Percentiles rank a stretch among this genome's conserved stretches.
Evolutionary conservation across 345 rosid genomes (phyloP).

Genomic region (Ceriops decandra): DNA sequence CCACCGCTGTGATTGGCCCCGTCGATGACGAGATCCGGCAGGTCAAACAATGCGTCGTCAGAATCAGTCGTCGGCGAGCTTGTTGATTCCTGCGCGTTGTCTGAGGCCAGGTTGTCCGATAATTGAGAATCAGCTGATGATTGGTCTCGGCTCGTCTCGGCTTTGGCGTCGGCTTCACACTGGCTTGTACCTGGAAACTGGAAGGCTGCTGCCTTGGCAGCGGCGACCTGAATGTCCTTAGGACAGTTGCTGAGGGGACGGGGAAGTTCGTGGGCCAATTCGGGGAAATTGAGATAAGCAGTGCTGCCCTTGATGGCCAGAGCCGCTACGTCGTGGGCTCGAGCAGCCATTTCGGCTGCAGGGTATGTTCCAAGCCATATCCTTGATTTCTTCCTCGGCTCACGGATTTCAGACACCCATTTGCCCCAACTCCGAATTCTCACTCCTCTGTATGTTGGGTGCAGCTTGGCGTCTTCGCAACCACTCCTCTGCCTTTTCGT

Average conservation of each 20-base stretch:
- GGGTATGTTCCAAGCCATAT: conserved; percentile 81
- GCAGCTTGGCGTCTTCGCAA: conserved; percentile 23
- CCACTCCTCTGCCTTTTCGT: conserved; percentile 30
- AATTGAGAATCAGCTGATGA: conserved; percentile 12
- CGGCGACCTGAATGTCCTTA: conserved; percentile 58
- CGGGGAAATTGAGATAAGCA: conserved; percentile 64
- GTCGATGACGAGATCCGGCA: conserved; percentile 70
- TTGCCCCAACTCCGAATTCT: conserved; percentile 82
- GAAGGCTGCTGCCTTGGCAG: conserved; percentile 36
- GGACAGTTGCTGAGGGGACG: conserved; percentile 48
- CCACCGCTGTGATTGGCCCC: conserved; percentile 35
- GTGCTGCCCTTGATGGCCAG: conserved; percentile 66
- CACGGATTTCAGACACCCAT: conserved; percentile 84
- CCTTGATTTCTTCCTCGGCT: conserved; percentile 74
- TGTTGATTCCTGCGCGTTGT: conserved; percentile 35
- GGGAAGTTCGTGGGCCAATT: conserved; percentile 42
- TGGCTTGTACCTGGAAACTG: conserved; percentile 25
- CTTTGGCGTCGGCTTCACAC: conserved; percentile 18
- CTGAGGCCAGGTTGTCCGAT: conserved; percentile 25
- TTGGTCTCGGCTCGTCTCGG: conserved; percentile 20
- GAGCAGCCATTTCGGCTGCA: conserved; percentile 80
- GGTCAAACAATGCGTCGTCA: conserved; percentile 71
- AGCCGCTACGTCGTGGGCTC: conserved; percentile 79
- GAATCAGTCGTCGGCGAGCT: conserved; percentile 33
- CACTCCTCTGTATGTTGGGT: conserved; percentile 64